A percentile compares a stretch with the other conserved stretches of the same genome.
Evolutionary conservation across 2,329 filamentous ascomycete genomes (phyloP).

Genomic region (Xylaria sp.): DNA sequence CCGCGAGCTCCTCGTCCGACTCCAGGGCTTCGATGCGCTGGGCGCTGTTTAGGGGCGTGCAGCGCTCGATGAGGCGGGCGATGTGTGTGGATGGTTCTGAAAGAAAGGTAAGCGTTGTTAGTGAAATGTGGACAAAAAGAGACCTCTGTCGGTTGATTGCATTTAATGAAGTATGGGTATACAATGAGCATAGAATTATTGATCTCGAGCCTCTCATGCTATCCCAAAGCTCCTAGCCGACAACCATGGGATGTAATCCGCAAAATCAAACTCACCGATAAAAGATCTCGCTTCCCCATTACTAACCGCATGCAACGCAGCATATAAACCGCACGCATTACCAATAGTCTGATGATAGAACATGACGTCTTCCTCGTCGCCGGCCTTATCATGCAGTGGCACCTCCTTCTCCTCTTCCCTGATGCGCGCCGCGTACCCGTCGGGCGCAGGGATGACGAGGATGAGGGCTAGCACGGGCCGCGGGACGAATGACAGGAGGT

Average conservation of each 20-base stretch:
- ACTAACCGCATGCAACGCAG: constrained; percentile 34
- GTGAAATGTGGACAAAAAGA: background rate
- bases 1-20: constrained; percentile 25
- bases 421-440: constrained; percentile 77
- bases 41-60: constrained; percentile 22
- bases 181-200: no score
- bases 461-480: constrained; percentile 75
- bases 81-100: constrained; percentile 32
- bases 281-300: constrained; percentile 33
- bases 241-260: background rate
- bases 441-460: constrained; percentile 87
- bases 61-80: constrained; percentile 27
- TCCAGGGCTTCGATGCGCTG: constrained; percentile 30
- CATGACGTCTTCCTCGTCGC: constrained; percentile 33
- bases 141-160: no score
- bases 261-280: constrained; percentile 37
- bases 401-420: constrained; percentile 70
- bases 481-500: constrained; percentile 29
- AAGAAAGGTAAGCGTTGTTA: background rate
- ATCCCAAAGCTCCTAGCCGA: background rate
- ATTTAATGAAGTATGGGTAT: no score
- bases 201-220: no score
- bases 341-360: constrained; percentile 37
- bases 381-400: constrained; percentile 65
- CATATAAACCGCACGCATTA: constrained; percentile 35